Conservation (phyloP, 140 eudicot genomes). For the Bidens hawaiensis region DNA sequence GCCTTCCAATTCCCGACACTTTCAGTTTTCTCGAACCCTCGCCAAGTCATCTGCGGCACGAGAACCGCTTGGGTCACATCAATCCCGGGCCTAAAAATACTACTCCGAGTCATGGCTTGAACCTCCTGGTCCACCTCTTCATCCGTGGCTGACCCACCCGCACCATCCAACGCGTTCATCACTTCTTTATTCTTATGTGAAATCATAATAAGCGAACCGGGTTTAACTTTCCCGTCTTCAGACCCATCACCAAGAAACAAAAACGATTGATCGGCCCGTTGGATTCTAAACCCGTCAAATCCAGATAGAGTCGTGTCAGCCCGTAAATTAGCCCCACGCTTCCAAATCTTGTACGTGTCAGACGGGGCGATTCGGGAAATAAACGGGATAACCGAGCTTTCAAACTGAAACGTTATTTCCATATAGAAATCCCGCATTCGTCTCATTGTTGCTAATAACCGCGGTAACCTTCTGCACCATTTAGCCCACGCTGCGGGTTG, state of each 20-base stretch:
- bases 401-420: slow-evolving; percentile 53
- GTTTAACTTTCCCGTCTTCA: slow-evolving; percentile 25
- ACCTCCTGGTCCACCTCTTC: slow-evolving; percentile 71
- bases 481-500: slow-evolving; percentile 48
- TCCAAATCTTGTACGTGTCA: slow-evolving; percentile 50
- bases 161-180: slow-evolving; percentile 54
- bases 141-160: slow-evolving; percentile 63
- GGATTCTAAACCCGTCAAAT: slow-evolving; percentile 39
- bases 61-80: slow-evolving; percentile 82
- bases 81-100: slow-evolving; percentile 77
- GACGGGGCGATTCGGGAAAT: slow-evolving; percentile 48
- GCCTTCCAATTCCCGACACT: slow-evolving; percentile 64
- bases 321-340: slow-evolving; percentile 41
- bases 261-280: slow-evolving; percentile 41
- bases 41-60: slow-evolving; percentile 72
- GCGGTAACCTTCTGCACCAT: slow-evolving; percentile 48
- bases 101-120: slow-evolving; percentile 59
- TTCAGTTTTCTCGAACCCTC: slow-evolving; percentile 65
- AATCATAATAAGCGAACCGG: slow-evolving; percentile 37
- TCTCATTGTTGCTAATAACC: slow-evolving; percentile 27
- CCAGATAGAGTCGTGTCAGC: slow-evolving; percentile 51
- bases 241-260: slow-evolving; percentile 48
- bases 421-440: slow-evolving; percentile 46
- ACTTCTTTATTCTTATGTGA: slow-evolving; percentile 44
- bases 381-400: slow-evolving; percentile 47